Evolutionary conservation across 192 early-diverging fungal genomes (phyloP).

Genomic region (Coemansia sp.): DNA sequence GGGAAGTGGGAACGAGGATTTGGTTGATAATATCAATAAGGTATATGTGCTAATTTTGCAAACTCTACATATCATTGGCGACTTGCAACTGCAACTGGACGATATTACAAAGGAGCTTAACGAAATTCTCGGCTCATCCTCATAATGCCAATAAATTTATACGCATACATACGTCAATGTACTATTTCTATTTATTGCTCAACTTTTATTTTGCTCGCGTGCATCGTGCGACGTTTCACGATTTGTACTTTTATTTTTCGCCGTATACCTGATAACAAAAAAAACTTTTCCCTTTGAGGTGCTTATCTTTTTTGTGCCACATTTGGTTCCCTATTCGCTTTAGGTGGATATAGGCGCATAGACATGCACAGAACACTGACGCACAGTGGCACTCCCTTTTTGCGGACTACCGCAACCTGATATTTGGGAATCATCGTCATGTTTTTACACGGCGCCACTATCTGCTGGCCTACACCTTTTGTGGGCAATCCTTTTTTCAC

Average conservation of each 20-base stretch:
- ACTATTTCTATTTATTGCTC: background rate
- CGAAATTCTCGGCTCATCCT: conserved; percentile 20
- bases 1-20: conserved; percentile 7
- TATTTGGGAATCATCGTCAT: background rate
- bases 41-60: conserved; percentile 35
- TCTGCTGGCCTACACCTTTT: background rate
- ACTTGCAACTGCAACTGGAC: conserved; percentile 47
- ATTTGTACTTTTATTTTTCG: background rate
- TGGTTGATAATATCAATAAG: conserved; percentile 41
- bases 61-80: conserved; percentile 30
- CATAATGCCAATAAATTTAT: background rate
- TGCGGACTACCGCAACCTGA: conserved; percentile 1
- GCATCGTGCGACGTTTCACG: background rate
- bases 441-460: conserved; percentile 11
- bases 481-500: background rate
- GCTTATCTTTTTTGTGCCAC: background rate
- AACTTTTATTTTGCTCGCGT: background rate
- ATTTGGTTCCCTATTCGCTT: background rate
- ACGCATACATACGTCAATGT: background rate
- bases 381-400: conserved; percentile 2
- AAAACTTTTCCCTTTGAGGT: background rate
- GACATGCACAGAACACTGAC: background rate
- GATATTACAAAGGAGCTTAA: conserved; percentile 41
- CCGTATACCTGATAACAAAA: no score
- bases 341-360: background rate